Evolutionary conservation across 1,284 basidiomycete species (phyloP), one percentile per base, ranked within the genome.

Genomic region (Psilocybe mexicana): DNA sequence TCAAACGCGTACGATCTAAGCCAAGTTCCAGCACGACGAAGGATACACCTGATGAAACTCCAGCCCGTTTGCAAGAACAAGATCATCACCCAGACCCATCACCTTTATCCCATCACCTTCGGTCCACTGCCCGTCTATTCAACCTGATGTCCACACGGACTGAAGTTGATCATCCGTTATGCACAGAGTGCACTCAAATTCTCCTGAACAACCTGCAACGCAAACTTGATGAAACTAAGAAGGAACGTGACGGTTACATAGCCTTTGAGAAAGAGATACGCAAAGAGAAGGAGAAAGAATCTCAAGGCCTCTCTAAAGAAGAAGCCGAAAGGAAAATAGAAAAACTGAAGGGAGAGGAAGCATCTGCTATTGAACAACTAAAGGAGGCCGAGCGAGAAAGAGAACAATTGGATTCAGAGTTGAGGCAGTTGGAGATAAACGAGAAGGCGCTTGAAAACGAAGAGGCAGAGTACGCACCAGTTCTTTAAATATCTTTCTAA

Each of bases 131-230:
- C 64, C 85, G 85, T 35, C 79, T 96, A 35, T 91, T 95, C 69
- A 86, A 89, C 66, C 74, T 95, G 43, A 79, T 96, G 26, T 92
- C 92, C 2, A 85, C 86, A 51, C 80, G 87, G 43, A 92, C 93
- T 49, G 90, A 93, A 44, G 84, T 97, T 52, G 93, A 96, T 71
- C 96, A 99, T 72, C 97, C 97, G 2, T 81, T 99, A 8, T 99
- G 97, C 71, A 86, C 90, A 1, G 94, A 97, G 68, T 99, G 97
- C 72, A 94, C 95, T 2, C 88, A 92, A 66, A 83, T 90, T 54
- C 76, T 98, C 45, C 83, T 96, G 45, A 79, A 81, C 3, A 85
- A 86, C 33, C 84, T 98, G 54, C 87, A 91, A 66, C 83, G 84
- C 43, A 89, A 95, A 69, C 81, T 98, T 10, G 93, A 97, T 57